phyloP scores from a whole-genome alignment of 2,329 filamentous ascomycete genomes.

The Scortechinia acanthostroma region DNA sequence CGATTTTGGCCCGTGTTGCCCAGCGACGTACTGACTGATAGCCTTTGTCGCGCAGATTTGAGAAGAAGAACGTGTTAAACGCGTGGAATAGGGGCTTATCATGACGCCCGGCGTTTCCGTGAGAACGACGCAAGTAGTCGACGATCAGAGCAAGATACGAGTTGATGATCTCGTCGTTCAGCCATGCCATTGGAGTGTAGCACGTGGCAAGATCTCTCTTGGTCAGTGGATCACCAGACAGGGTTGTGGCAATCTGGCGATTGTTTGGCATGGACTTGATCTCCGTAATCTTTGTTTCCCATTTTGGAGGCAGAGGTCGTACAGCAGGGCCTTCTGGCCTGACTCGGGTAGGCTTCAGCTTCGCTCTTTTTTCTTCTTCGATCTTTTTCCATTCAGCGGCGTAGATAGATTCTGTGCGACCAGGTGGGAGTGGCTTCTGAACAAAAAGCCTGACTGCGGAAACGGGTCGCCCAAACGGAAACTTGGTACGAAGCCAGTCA shows the following conservation, averaged over 20 bases:
- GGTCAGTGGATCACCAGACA: conserved; percentile 6
- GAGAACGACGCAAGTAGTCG: conserved; percentile 6
- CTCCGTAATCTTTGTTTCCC: conserved; percentile 7
- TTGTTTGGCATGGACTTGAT: conserved; percentile 2
- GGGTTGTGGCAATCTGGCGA: conserved; percentile 7
- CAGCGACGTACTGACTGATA: conserved; percentile 20
- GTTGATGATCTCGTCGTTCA: conserved; percentile 12
- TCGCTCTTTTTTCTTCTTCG: conserved; percentile 4
- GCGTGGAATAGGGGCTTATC: conserved; percentile 9
- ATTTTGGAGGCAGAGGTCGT: conserved; percentile 8
- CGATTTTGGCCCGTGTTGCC: conserved; percentile 34
- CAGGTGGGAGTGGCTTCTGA: not conserved
- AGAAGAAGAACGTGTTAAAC: conserved; percentile 13
- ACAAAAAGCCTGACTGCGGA: not conserved
- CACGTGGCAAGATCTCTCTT: conserved; percentile 9
- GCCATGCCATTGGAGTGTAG: conserved; percentile 8
- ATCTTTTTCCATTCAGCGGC: not conserved
- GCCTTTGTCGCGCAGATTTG: conserved; percentile 8
- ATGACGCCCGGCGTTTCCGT: conserved; percentile 4
- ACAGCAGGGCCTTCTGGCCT: conserved; percentile 7
- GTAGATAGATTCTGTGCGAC: not conserved
- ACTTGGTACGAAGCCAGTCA: not conserved
- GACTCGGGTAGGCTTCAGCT: not conserved
- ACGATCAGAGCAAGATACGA: conserved; percentile 10
- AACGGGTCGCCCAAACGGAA: not conserved